These are phyloP conservation scores for Stephania japonica DNA, from an alignment of 164 flowering plant species.

Conservation along the genomic window DNA sequence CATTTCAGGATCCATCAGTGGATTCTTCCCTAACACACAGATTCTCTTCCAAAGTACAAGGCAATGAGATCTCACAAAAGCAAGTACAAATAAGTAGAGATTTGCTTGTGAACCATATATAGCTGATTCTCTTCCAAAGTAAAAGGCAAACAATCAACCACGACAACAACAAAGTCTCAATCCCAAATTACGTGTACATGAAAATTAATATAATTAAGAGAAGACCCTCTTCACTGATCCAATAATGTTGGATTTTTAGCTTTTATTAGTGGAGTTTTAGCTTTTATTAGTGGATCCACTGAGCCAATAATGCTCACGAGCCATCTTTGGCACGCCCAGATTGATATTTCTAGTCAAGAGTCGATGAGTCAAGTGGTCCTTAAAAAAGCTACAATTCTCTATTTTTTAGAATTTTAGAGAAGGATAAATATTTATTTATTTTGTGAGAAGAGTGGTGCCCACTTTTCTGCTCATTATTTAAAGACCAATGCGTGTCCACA, in stretches of 20 bases:
- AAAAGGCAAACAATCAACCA: background rate
- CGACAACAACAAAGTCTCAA: background rate
- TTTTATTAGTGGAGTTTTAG: background rate
- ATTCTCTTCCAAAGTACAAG: background rate
- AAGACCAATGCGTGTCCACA: slow-evolving; percentile 10
- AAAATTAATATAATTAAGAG: background rate
- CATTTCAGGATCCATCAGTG: slow-evolving; percentile 31
- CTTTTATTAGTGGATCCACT: slow-evolving; percentile 2
- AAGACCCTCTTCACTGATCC: background rate
- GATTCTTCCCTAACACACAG: slow-evolving; percentile 21
- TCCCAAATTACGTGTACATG: background rate
- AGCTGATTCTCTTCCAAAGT: slow-evolving; percentile 21
- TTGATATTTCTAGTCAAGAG: background rate
- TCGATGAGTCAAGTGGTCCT: background rate
- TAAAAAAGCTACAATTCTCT: background rate
- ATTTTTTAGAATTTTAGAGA: background rate
- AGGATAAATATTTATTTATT: too few relatives aligned
- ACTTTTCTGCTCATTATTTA: background rate
- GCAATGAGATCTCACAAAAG: slow-evolving; percentile 26
- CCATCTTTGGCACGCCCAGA: background rate
- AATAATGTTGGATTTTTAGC: background rate
- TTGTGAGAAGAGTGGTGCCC: background rate
- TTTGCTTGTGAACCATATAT: slow-evolving; percentile 20
- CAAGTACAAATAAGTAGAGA: slow-evolving; percentile 9
- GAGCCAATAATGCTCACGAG: background rate